Percentiles rank a stretch among this genome's conserved stretches.
Evolutionary conservation across 2,329 filamentous ascomycete genomes (phyloP).

Genomic region (Aspergillus alliaceus): DNA sequence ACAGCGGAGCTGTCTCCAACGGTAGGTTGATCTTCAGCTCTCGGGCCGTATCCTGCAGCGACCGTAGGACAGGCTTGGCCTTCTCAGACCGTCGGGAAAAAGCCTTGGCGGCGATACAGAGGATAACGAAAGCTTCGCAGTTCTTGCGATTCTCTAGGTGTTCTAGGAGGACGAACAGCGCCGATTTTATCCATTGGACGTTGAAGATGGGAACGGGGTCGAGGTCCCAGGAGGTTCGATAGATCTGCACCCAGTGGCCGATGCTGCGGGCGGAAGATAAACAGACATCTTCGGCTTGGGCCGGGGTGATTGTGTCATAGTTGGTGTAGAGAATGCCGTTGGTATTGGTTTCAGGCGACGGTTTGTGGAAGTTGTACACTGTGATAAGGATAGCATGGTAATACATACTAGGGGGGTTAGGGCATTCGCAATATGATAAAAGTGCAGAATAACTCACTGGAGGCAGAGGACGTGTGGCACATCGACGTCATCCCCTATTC

Average conservation of each 20-base stretch:
- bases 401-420: conserved; percentile 30
- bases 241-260: conserved; percentile 25
- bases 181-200: conserved; percentile 30
- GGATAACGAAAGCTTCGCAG: conserved; percentile 25
- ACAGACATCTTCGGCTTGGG: conserved; percentile 17
- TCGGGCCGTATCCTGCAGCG: conserved; percentile 21
- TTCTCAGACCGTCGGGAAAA: conserved; percentile 25
- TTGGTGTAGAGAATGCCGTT: not conserved
- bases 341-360: not conserved
- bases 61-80: conserved; percentile 5
- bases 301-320: not conserved
- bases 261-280: conserved; percentile 27
- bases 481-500: conserved; percentile 6
- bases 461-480: conserved; percentile 24
- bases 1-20: conserved; percentile 21
- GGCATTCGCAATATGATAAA: not conserved
- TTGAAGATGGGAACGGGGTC: conserved; percentile 33
- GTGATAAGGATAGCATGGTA: conserved; percentile 38
- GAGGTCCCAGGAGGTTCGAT: conserved; percentile 30
- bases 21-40: conserved; percentile 20
- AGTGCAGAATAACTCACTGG: conserved; percentile 17
- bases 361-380: conserved; percentile 27
- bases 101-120: conserved; percentile 22
- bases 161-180: conserved; percentile 28
- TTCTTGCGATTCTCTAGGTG: conserved; percentile 21